These are phyloP conservation scores for Chytriomyces sp. DNA, from an alignment of 192 early-diverging fungal species.

Conservation along the genomic window DNA sequence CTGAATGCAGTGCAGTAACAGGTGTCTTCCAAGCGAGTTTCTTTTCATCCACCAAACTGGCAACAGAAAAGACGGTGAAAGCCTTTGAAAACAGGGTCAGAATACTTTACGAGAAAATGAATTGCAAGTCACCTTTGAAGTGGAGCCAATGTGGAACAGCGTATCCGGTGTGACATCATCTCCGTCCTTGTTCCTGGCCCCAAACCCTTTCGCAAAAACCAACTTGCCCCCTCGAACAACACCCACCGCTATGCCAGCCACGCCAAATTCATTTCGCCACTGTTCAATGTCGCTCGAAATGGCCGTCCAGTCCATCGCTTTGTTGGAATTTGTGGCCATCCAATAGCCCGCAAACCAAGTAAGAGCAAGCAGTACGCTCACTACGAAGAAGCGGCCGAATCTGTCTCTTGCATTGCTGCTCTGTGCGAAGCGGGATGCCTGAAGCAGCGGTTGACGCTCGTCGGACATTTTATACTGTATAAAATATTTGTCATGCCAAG, in stretches of 20 bases:
- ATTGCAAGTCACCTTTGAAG: conserved; percentile 6
- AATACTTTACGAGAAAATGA: neutral
- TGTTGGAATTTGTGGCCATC: too few species aligned
- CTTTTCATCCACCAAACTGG: conserved; percentile 15
- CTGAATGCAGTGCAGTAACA: conserved; percentile 6
- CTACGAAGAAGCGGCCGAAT: too few species aligned
- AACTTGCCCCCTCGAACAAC: conserved; percentile 12
- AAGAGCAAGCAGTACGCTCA: too few species aligned
- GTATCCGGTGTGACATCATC: conserved; percentile 25
- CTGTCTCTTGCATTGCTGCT: too few species aligned
- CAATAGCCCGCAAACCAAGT: too few species aligned
- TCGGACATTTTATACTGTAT: too few species aligned
- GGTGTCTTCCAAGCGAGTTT: conserved; percentile 19
- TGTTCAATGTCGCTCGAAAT: too few species aligned
- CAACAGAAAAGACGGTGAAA: conserved; percentile 13
- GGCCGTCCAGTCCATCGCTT: too few species aligned
- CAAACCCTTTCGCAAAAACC: conserved; percentile 3
- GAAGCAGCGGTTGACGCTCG: too few species aligned
- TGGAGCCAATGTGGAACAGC: conserved; percentile 32
- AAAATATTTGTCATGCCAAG: too few species aligned
- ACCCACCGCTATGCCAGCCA: conserved; percentile 15
- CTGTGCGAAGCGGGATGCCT: too few species aligned
- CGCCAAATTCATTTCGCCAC: too few species aligned
- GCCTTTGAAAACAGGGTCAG: neutral
- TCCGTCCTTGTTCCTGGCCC: conserved; percentile 14